Base-by-base conservation (phyloP, 495 filamentous ascomycete genomes). In the Penicillium verhagenii region DNA sequence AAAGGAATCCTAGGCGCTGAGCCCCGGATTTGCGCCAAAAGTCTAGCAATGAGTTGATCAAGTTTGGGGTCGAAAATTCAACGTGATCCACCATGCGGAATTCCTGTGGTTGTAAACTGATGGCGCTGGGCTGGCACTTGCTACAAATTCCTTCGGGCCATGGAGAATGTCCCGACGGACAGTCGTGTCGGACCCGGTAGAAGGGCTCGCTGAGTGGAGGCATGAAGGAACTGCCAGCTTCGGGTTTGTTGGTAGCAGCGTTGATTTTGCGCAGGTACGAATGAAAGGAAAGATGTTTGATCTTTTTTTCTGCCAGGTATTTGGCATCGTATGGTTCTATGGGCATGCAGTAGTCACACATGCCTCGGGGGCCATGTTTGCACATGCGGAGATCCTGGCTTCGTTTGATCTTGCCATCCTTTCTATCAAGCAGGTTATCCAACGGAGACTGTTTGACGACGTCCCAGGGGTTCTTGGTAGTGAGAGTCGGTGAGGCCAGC, bases 261-360 rank as follows among this genome's bases (percentile, higher is more conserved):
- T 99, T 99, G 64, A 95, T 86, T 69, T 97, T 97, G 46, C 91
- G 84, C 25, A 99, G 78, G 68, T 97, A 87, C 0, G 92, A 90
- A 69, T 99, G 95, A 68, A 97, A 96, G 1, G 93, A 97, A 26
- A 95, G 79, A 67, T 97, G 94, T 70, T 99, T 99, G 79, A 99
- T 96, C 78, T 96, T 97, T 73, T 91, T 94, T 63, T 97, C 92
- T 3, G 83, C 81, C 18, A 99, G 80, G 61, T 97, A 95, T 46
- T 87, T 83, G 21, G 84, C 65, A 67, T 93, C 88, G 71, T 96
- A 99, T 11, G 94, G 95, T 66, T 99, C 95, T 28, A 99, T 76
- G 1, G 94, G 94, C 90, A 93, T 96, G 79, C 94, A 99, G 72
- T 97, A 96, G 71, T 99, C 94, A 69, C 94, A 99, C 95, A 97